These are phyloP conservation scores for Cerioporus squamosus DNA, from an alignment of 1,284 basidiomycete genomes.

Conservation along the genomic window DNA sequence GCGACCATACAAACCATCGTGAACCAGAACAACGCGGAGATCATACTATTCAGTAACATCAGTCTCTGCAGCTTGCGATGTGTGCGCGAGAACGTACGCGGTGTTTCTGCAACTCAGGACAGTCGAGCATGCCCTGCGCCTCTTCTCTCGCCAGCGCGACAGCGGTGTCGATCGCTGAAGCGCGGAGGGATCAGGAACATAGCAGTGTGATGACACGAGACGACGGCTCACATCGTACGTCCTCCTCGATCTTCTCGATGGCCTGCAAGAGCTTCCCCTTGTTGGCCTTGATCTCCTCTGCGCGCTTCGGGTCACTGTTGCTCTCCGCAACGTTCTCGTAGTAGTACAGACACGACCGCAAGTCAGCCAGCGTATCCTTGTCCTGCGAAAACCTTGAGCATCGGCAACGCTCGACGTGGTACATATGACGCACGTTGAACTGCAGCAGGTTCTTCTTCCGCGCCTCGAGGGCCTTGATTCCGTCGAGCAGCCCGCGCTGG, in stretches of 20 bases:
- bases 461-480: conserved; percentile 49
- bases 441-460: conserved; percentile 53
- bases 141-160: conserved; percentile 49
- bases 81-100: conserved; percentile 44
- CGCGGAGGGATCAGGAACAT: neutral
- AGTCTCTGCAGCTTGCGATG: neutral
- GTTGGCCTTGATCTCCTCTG: conserved; percentile 46
- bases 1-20: conserved; percentile 74
- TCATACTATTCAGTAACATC: conserved; percentile 59
- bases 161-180: conserved; percentile 54
- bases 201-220: neutral
- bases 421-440: conserved; percentile 52
- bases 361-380: conserved; percentile 61
- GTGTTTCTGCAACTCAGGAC: conserved; percentile 62
- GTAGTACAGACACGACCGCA: conserved; percentile 66
- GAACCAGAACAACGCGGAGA: conserved; percentile 72
- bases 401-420: neutral
- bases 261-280: conserved; percentile 54
- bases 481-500: conserved; percentile 50
- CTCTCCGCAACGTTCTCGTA: conserved; percentile 66
- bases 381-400: conserved; percentile 41
- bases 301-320: conserved; percentile 50
- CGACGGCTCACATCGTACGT: conserved; percentile 51
- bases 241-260: conserved; percentile 53
- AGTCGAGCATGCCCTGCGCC: conserved; percentile 53